phyloP scores from a whole-genome alignment of 208 protist genomes.

The Acanthamoeba pearcei region DNA sequence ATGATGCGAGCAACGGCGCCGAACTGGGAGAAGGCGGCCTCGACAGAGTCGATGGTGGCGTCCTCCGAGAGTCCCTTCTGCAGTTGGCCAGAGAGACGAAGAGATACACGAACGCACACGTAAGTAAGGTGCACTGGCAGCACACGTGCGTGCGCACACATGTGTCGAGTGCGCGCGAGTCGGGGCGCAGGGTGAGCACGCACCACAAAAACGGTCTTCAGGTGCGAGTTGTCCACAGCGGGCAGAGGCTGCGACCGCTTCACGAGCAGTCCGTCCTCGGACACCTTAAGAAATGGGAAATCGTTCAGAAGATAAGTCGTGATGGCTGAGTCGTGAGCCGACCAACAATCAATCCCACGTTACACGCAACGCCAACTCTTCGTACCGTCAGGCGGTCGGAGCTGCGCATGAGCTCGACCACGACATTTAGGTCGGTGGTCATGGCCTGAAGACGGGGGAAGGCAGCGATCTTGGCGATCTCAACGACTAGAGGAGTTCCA shows the following conservation, averaged over 20 bases:
- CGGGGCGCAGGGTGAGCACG: background rate
- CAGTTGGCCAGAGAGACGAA: background rate
- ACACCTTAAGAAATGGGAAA: background rate
- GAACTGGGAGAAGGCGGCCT: constrained; percentile 14
- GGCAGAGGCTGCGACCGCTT: constrained; percentile 41
- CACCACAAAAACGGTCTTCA: constrained; percentile 26
- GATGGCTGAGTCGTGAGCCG: background rate
- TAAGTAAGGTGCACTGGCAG: background rate
- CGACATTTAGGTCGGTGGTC: constrained; percentile 6
- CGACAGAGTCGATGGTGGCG: constrained; percentile 46
- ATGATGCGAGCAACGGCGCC: constrained; percentile 18
- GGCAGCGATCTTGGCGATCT: constrained; percentile 46
- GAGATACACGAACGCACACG: too few relatives aligned
- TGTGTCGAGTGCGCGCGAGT: background rate
- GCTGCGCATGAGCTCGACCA: constrained; percentile 5
- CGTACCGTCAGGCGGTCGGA: constrained; percentile 42
- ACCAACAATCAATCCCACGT: background rate
- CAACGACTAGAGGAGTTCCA: constrained; percentile 29
- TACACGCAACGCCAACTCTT: background rate
- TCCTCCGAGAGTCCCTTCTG: constrained; percentile 64
- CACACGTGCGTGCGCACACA: background rate
- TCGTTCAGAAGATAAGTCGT: background rate
- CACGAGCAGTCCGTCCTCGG: constrained; percentile 28
- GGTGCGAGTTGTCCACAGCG: constrained; percentile 19
- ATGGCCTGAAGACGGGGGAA: constrained; percentile 29